Base-by-base conservation (phyloP, 2,329 filamentous ascomycete genomes). In the Rhexocercosporidium sp. region DNA sequence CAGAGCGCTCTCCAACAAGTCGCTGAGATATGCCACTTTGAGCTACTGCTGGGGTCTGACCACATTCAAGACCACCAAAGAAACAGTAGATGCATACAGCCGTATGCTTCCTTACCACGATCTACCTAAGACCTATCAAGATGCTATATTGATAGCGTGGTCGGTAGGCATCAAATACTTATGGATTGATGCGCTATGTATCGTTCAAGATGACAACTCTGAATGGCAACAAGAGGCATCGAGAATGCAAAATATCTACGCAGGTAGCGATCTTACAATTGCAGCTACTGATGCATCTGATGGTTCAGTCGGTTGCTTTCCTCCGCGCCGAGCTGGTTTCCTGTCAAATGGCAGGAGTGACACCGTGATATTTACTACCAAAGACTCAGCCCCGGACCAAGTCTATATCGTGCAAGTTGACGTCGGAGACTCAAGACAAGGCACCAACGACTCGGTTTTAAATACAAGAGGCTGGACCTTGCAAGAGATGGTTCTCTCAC, bases 111-210 rank as follows among this genome's bases (percentile, higher is more conserved):
- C 59, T 3, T 34, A 34, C 11, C n/a, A 59, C 1, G 16, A 31
- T 3, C 27, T 68, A 5, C 57, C 66, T 9, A 47, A 59, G 16
- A 70, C 66, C 1, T 46, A 62, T 18, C 59, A 44, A 18, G 67
- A 69, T 27, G 67, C 67, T 4, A 51, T 69, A 16, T 53, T 14
- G 16, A 12, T 65, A 4, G 51, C 56, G 7, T 18, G 63, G 29
- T 18, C 62, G 12, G 27, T 70, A 14, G 46, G 41, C n/a, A 51
- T 66, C 27, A 46, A 34, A 12, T 70, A 68, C 41, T 20, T 70
- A 6, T 71, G 69, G 69, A 66, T 69, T 37, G 69, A 69, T 27
- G 57, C 66, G 1, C 29, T 69, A 20, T 67, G 69, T 31, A 70
- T 67, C 12, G 41, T 69, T 11, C 69, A 70, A 41, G 67, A 66